Evolutionary conservation across 2,329 filamentous ascomycete genomes (phyloP).

Genomic region (Talaromyces sp.): DNA sequence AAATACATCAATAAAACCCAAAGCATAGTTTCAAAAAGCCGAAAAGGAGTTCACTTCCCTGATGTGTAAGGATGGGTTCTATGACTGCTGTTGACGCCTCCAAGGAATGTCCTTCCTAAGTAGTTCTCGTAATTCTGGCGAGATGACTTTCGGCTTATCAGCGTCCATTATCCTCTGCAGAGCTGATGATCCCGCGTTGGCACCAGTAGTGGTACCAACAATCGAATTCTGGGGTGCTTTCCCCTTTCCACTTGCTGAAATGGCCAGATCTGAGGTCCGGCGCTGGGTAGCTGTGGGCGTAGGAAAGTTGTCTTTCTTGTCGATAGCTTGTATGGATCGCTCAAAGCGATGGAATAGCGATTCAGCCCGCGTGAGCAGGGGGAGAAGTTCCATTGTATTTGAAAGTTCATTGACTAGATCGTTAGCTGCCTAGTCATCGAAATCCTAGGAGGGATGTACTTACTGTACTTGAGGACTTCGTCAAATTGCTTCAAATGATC

Average conservation of each 20-base stretch:
- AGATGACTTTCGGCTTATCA: constrained; percentile 58
- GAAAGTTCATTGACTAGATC: constrained; percentile 86
- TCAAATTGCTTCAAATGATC: constrained; percentile 91
- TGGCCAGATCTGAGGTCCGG: constrained; percentile 36
- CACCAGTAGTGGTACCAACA: constrained; percentile 29
- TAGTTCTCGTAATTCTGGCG: constrained; percentile 63
- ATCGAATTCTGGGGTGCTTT: constrained; percentile 32
- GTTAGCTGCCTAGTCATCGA: neutral
- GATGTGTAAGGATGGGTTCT: neutral
- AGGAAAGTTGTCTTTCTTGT: constrained; percentile 88
- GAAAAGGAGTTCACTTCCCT: no score
- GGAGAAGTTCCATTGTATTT: constrained; percentile 85
- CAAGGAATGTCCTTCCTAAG: constrained; percentile 62
- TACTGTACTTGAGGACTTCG: constrained; percentile 94
- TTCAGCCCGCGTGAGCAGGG: constrained; percentile 85
- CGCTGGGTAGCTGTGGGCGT: constrained; percentile 54
- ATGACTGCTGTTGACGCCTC: constrained; percentile 30
- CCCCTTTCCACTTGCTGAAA: constrained; percentile 29
- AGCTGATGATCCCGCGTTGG: constrained; percentile 23
- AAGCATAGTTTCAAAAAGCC: no score
- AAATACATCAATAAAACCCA: constrained; percentile 8
- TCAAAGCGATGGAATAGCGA: constrained; percentile 85
- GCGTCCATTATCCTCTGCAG: constrained; percentile 22
- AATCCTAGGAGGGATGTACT: constrained; percentile 34
- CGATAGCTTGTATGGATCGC: constrained; percentile 83